Base-by-base conservation (phyloP, 257 asterid species). In the Ligustrum vulgare region DNA sequence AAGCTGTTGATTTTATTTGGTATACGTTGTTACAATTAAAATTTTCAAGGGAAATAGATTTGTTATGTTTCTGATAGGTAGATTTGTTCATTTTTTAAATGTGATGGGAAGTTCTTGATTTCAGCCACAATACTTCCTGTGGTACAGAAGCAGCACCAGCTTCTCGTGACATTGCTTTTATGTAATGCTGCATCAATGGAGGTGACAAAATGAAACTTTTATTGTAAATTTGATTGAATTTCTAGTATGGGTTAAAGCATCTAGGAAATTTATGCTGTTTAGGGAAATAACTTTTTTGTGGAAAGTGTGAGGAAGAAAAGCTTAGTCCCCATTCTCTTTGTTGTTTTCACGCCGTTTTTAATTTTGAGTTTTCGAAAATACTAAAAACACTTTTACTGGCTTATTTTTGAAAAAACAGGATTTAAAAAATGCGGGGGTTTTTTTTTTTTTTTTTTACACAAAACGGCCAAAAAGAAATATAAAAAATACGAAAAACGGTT, bases 91-190 rank as follows among this genome's bases (percentile, higher is more conserved):
- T 41, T 11, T 41, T 34, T 13, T 77, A 33, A 66, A 69, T 78
- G 73, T 82, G 74, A 70, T 79, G 22, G 54, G 43, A 32, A 75
- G 22, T 72, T 60, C 54, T 78, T 78, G 36, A 81, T 82, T 83
- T 70, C 91, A 93, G 98, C 96, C 84, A 77, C 84, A 12, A 93
- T 93, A 79, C 80, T 93, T 79, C 97, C 98, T 20, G 98, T 93
- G 82, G 97, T 93, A 79, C 89, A 91, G 91, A 94, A 94, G 88
- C 98, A 94, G 84, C 98, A 94, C 78, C 98, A 91, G 88, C 97
- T 94, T 84, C 98, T 94, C 60, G 98, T 94, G 79, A 94, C 98
- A 15, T 83, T 94, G 84, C 97, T 94, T 74, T 84, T 94, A 60
- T 94, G 97, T 76, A 94, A 94, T 77, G 97, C 98, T 81, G 96